These are phyloP conservation scores for Sporopachydermia cereana DNA, from an alignment of 1,139 yeast species.

Conservation along the genomic window DNA sequence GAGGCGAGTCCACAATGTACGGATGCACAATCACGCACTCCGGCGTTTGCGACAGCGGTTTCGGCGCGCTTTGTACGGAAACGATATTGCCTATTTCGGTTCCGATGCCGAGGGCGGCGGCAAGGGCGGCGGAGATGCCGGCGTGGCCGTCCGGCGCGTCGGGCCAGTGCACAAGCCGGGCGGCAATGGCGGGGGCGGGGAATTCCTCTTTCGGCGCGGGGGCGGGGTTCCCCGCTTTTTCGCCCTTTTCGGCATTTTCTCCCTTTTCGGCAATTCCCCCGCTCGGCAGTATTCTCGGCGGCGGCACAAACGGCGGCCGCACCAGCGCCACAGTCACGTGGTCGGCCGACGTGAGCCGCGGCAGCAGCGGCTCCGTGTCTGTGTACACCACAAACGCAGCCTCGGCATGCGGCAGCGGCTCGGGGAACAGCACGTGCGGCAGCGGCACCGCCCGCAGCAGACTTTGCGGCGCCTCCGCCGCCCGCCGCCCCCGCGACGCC, in stretches of 20 bases:
- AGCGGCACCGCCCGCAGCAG: slow-evolving; percentile 44
- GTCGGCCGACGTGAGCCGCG: slow-evolving; percentile 26
- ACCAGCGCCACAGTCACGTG: slow-evolving; percentile 51
- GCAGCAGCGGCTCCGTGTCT: slow-evolving; percentile 28
- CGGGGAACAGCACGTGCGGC: slow-evolving; percentile 33
- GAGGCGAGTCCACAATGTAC: slow-evolving; percentile 27
- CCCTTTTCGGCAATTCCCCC: slow-evolving; percentile 10
- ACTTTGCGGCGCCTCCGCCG: slow-evolving; percentile 25
- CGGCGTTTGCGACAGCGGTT: slow-evolving; percentile 31
- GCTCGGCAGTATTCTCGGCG: slow-evolving; percentile 22
- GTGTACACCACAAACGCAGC: slow-evolving; percentile 32
- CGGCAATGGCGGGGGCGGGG: slow-evolving; percentile 37
- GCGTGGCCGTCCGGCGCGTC: slow-evolving; percentile 34
- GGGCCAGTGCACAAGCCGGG: slow-evolving; percentile 34
- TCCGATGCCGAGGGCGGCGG: slow-evolving; percentile 43
- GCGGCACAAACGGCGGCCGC: slow-evolving; percentile 15
- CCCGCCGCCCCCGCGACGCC: background rate
- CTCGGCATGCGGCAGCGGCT: slow-evolving; percentile 8
- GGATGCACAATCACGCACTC: slow-evolving; percentile 41
- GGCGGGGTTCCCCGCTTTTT: background rate
- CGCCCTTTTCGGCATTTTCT: background rate
- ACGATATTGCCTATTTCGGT: slow-evolving; percentile 42
- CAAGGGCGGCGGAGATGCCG: slow-evolving; percentile 44
- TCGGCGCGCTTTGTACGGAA: slow-evolving; percentile 39
- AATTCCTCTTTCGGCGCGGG: slow-evolving; percentile 8